Percentiles rank a stretch among this genome's conserved stretches.
These are phyloP conservation scores for Pichia sp. DNA, from an alignment of 1,139 yeast species.

Conservation along the genomic window DNA sequence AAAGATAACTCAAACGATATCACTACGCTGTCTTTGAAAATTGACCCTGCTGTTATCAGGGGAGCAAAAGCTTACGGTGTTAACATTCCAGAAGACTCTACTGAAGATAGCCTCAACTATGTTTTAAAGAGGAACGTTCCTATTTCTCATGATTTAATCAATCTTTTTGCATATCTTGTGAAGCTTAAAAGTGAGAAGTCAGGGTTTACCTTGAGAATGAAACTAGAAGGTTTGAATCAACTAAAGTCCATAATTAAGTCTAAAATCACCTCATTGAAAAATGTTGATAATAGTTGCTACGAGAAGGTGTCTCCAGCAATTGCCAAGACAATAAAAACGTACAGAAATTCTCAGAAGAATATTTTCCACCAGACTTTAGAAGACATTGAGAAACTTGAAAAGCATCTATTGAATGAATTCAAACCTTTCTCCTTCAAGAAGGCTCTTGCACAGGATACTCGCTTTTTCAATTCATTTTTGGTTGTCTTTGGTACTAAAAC, in stretches of 20 bases:
- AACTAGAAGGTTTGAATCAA: conserved; percentile 53
- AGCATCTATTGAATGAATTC: conserved; percentile 37
- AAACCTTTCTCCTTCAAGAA: conserved; percentile 48
- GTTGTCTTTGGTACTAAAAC: conserved; percentile 50
- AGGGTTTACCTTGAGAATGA: conserved; percentile 41
- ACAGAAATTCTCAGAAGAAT: conserved; percentile 39
- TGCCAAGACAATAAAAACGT: conserved; percentile 32
- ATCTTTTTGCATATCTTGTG: conserved; percentile 46
- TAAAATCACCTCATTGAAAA: conserved; percentile 35
- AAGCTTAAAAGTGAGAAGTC: conserved; percentile 30
- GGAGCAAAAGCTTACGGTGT: conserved; percentile 20
- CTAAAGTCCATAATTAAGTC: conserved; percentile 44
- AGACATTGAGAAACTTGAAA: conserved; percentile 43
- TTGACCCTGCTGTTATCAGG: conserved; percentile 17
- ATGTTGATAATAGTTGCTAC: conserved; percentile 11
- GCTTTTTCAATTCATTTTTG: conserved; percentile 49
- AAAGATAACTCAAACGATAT: conserved; percentile 56
- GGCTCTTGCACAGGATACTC: conserved; percentile 47
- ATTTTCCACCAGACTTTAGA: conserved; percentile 43
- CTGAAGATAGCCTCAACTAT: conserved; percentile 29
- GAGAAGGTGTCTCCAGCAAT: conserved; percentile 11
- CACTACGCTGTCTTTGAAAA: conserved; percentile 37
- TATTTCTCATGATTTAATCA: conserved; percentile 42
- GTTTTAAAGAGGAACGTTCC: conserved; percentile 14
- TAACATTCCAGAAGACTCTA: conserved; percentile 36